Evolutionary conservation across 768 basidiomycete genomes (phyloP).

Genomic region (Punctularia strigosozonata): DNA sequence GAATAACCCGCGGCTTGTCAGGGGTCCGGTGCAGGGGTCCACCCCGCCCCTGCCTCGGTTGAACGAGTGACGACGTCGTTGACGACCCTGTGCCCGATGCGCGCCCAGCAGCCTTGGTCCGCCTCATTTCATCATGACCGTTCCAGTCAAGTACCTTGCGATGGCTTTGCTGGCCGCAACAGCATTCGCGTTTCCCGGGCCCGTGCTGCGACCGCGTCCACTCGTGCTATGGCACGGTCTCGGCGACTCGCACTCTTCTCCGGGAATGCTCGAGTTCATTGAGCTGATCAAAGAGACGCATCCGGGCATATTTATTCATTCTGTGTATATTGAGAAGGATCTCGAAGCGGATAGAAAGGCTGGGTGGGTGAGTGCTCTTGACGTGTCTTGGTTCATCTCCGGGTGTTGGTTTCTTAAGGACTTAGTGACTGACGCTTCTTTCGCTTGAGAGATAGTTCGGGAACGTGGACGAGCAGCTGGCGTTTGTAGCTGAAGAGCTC

Average conservation of each 20-base stretch:
- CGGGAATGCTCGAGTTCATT: conserved; percentile 61
- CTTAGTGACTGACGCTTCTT: conserved; percentile 3
- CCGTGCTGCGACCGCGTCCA: too few relatives aligned
- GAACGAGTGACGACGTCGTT: too few relatives aligned
- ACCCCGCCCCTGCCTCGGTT: too few relatives aligned
- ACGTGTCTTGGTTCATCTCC: conserved; percentile 21
- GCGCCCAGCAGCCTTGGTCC: too few relatives aligned
- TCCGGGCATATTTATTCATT: conserved; percentile 70
- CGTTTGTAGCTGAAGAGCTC: conserved; percentile 52
- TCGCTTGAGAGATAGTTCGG: conserved; percentile 50
- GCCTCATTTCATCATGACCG: too few relatives aligned
- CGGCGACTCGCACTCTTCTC: conserved; percentile 69
- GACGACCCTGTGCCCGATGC: too few relatives aligned
- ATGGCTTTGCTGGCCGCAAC: too few relatives aligned
- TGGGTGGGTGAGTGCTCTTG: too few relatives aligned
- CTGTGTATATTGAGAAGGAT: conserved; percentile 54
- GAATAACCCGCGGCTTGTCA: too few relatives aligned
- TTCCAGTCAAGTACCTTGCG: too few relatives aligned
- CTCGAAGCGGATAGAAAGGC: conserved; percentile 53
- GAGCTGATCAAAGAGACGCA: conserved; percentile 47
- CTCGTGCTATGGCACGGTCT: conserved; percentile 64
- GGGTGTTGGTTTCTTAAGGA: background rate
- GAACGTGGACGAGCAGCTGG: conserved; percentile 61
- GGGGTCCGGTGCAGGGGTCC: too few relatives aligned
- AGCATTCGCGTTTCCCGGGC: too few relatives aligned